Base-by-base conservation (phyloP, 805 yeast species). In the Komagataella populi region DNA sequence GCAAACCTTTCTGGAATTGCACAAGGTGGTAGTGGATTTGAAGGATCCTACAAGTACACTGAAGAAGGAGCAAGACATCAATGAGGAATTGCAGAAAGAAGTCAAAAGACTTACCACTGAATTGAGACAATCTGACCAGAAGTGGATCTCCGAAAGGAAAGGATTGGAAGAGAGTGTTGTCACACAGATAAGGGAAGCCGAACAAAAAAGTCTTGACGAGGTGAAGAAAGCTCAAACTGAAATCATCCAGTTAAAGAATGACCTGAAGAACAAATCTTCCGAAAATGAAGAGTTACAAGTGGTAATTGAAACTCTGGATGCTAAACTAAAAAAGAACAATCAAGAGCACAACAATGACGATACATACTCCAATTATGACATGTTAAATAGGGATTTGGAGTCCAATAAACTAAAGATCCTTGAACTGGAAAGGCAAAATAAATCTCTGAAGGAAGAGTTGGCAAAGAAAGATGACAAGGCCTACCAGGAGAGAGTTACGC, bases 11-110 rank as follows among this genome's bases (percentile, higher is more conserved):
- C 78, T 89, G 62, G 80, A 81, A 17, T 71, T 87, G 20, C 91
- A 91, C 68, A 71, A 87, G 52, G 71, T 80, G 14, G 68, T 91
- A 4, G 87, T 89, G 4, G 96, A 90, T 63, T 90, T 95, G 0
- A 97, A 97, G 0, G 97, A 91, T 67, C 98, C 98, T 1, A 78
- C 53, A 85, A 84, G 57, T 44, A 30, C 39, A 10, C 8, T 30
- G 39, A 30, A 18, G 8, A 45, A 16, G 74, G 80, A 44, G 78
- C 90, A 30, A 30, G 39, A 30, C 1, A 10, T 6, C 14, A 30
- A 30, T 30, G 5, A 6, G 14, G 39, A 30, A 30, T 30, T 30
- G 14, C n/a, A 30, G 39, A 30, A 30, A 30, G 12, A 12, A 10
- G 39, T 30, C 4, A 30, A 30, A 30, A 30, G 14, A 6, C 39